Evolutionary conservation across 768 basidiomycete genomes (phyloP).

Genomic region (Pleurotus pulmonarius): DNA sequence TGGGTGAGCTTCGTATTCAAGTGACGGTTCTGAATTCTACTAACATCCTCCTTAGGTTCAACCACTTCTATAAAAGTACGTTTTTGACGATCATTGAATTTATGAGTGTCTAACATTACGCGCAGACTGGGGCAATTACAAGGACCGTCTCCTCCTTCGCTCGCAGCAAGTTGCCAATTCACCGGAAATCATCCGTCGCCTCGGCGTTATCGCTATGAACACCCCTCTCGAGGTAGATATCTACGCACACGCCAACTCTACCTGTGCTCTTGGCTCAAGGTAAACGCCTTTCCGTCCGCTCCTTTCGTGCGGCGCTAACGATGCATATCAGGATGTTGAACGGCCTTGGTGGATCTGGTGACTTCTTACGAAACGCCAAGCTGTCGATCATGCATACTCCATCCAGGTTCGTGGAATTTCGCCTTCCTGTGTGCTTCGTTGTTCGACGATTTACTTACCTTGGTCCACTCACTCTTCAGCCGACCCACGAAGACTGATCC

Average conservation of each 20-base stretch:
- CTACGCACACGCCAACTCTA: constrained; percentile 50
- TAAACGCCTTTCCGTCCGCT: constrained; percentile 2
- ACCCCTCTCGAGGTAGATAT: constrained; percentile 49
- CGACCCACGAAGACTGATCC: constrained; percentile 45
- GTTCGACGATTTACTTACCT: neutral
- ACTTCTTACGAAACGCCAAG: constrained; percentile 47
- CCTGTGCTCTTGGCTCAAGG: constrained; percentile 42
- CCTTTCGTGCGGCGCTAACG: neutral
- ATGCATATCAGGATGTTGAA: constrained; percentile 36
- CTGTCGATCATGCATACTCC: constrained; percentile 50
- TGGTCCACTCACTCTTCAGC: constrained; percentile 14
- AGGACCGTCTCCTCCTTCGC: constrained; percentile 41
- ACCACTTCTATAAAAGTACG: constrained; percentile 45
- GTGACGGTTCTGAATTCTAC: neutral
- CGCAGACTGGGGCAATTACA: constrained; percentile 42
- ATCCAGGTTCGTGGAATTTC: constrained; percentile 23
- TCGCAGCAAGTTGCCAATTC: constrained; percentile 51
- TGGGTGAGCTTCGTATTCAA: constrained; percentile 22
- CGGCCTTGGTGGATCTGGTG: constrained; percentile 44
- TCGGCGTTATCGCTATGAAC: constrained; percentile 50
- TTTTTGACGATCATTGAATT: neutral
- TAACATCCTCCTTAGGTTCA: constrained; percentile 25
- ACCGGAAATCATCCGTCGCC: constrained; percentile 42
- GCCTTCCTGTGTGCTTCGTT: too few relatives aligned
- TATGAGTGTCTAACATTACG: neutral